Conservation (phyloP, 108 stramenopile species). For the Nitzschia sp. region DNA sequence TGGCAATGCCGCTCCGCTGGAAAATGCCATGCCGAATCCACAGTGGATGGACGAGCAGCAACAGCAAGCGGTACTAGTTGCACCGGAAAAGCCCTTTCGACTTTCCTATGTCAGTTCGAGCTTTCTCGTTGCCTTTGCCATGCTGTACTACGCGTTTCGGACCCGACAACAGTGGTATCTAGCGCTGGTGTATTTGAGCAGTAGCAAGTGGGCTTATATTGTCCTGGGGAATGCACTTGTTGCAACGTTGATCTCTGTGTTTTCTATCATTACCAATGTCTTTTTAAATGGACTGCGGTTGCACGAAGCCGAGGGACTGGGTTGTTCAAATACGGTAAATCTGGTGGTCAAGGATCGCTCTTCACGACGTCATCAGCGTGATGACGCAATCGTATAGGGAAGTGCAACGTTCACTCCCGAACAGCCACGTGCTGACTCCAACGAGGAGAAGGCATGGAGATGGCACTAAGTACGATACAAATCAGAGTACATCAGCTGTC, state of each 20-base stretch:
- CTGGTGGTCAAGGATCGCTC: too few relatives aligned
- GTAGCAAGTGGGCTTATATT: constrained; percentile 87
- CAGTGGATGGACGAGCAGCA: constrained; percentile 9
- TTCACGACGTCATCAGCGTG: too few relatives aligned
- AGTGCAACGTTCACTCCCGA: too few relatives aligned
- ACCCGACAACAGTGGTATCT: constrained; percentile 94
- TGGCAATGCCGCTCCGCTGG: not conserved
- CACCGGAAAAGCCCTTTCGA: constrained; percentile 12
- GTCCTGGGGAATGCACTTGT: constrained; percentile 85
- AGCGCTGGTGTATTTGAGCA: constrained; percentile 87
- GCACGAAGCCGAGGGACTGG: constrained; percentile 90
- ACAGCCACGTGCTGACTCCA: too few relatives aligned
- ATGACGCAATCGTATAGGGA: too few relatives aligned
- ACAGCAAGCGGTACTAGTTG: not conserved
- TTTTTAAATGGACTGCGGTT: constrained; percentile 88
- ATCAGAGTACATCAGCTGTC: too few relatives aligned
- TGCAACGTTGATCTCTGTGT: constrained; percentile 57
- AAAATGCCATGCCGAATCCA: not conserved
- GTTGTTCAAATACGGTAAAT: too few relatives aligned
- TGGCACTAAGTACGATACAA: too few relatives aligned
- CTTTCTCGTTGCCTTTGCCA: constrained; percentile 50
- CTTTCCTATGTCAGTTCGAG: constrained; percentile 50
- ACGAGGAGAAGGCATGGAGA: too few relatives aligned
- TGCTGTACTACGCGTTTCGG: constrained; percentile 76
- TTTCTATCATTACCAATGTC: constrained; percentile 49